Base-by-base conservation (phyloP, 2,329 filamentous ascomycete genomes). In the Pseudogymnoascus sp. region DNA sequence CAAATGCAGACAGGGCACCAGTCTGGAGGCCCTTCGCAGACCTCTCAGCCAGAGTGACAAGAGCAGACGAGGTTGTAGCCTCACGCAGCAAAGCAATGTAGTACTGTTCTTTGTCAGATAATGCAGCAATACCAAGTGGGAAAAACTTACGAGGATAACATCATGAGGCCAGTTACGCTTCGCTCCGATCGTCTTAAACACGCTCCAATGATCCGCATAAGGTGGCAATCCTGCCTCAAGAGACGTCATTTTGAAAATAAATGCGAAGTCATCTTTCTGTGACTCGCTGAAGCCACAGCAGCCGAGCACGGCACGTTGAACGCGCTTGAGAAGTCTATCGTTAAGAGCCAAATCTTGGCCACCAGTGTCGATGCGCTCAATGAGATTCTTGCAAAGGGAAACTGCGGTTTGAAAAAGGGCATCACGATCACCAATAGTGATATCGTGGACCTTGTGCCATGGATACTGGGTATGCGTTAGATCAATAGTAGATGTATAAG, bases 231-330 rank as follows among this genome's bases (percentile, higher is more conserved):
- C 78, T 66, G 76, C 78, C 20, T 74, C 70, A 5, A 68, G 69
- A 57, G 74, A 73, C 14, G 64, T 50, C 64, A 83, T 66, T 14
- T 71, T 69, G 2, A 73, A 73, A n/a, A 76, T 59, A 59, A 67
- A 76, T 6, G 80, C 77, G 64, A 87, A 75, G 65, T 83, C 79
- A 66, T 86, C 81, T 72, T 86, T 87, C 75, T 84, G 81, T n/a
- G 78, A 64, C 1, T 81, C 74, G 3, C 81, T 84, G 69, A 88
- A 87, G 1, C 84, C 85, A 1, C 79, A 77, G 67, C 85, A 88
- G 2, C 74, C 71, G 73, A 87, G 78, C 18, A 79, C 79, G 1
- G 82, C 76, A 8, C 72, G 73, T 41, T 78, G 73, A 30, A 87
- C 73, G 9, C 84, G 81, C 63, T 77, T 77, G 33, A 82, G 73